Evolutionary conservation across 176 grass and related monocot species (phyloP).

Genomic region (Oryza meyeriana): DNA sequence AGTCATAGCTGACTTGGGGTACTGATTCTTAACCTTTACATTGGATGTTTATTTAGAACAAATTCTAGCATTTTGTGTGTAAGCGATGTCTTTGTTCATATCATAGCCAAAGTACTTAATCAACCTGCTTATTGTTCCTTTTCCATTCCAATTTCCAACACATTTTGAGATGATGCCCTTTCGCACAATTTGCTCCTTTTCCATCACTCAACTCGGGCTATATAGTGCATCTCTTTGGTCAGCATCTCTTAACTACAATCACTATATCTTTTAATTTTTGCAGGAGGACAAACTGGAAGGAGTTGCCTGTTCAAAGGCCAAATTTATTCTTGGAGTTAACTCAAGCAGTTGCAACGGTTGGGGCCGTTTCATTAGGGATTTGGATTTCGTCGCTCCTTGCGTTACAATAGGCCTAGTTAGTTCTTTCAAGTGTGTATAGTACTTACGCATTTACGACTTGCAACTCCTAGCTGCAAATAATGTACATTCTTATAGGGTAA

Average conservation of each 20-base stretch:
- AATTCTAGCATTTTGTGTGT: conserved; percentile 11
- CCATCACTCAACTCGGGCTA: background rate
- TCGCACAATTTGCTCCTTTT: background rate
- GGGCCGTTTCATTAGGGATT: conserved; percentile 74
- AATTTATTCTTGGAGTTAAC: conserved; percentile 77
- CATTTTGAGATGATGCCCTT: background rate
- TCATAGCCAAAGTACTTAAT: background rate
- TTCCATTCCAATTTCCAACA: background rate
- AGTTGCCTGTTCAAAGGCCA: conserved; percentile 57
- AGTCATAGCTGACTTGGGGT: conserved; percentile 94
- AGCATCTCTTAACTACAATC: conserved; percentile 14
- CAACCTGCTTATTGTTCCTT: background rate
- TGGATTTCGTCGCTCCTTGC: conserved; percentile 72
- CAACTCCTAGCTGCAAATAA: conserved; percentile 30
- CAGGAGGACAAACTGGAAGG: conserved; percentile 95
- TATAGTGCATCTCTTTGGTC: background rate
- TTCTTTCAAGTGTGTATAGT: conserved; percentile 22
- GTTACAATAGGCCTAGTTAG: conserved; percentile 43
- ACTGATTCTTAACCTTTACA: conserved; percentile 34
- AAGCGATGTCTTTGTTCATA: background rate
- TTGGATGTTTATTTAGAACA: conserved; percentile 9
- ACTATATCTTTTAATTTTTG: background rate
- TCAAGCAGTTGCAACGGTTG: conserved; percentile 83
- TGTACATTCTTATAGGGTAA: conserved; percentile 35
- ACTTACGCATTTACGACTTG: background rate